Percentiles rank a stretch among this genome's conserved stretches.
phyloP scores from a whole-genome alignment of 768 basidiomycete species.

The Mycena galericulata region DNA sequence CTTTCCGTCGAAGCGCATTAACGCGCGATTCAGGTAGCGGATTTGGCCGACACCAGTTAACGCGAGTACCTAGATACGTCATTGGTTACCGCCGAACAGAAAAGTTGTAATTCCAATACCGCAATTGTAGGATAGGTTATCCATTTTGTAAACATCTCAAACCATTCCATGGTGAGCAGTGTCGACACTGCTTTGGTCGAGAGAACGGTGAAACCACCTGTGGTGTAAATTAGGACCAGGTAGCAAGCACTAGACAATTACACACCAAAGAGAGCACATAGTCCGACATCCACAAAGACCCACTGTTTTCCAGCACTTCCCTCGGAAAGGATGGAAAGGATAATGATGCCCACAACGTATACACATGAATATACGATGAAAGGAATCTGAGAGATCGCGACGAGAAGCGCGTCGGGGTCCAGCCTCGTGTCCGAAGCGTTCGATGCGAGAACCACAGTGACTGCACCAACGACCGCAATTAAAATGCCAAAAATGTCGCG shows the following conservation, averaged over 20 bases:
- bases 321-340: slow-evolving; percentile 77
- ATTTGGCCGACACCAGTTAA: slow-evolving; percentile 87
- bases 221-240: slow-evolving; percentile 2
- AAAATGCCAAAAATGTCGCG: slow-evolving; percentile 83
- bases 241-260: slow-evolving; percentile 7
- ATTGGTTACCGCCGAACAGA: slow-evolving; percentile 7
- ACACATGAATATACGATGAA: slow-evolving; percentile 83
- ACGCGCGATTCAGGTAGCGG: slow-evolving; percentile 83
- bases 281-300: slow-evolving; percentile 88
- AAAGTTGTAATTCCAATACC: slow-evolving; percentile 49
- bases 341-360: slow-evolving; percentile 66
- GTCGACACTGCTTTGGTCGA: slow-evolving; percentile 94
- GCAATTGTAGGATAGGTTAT: slow-evolving; percentile 85
- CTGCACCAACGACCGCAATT: slow-evolving; percentile 88
- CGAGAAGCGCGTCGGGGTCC: slow-evolving; percentile 73
- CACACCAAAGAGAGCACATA: slow-evolving; percentile 88
- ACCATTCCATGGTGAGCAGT: slow-evolving; percentile 82
- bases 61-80: slow-evolving; percentile 65
- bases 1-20: slow-evolving; percentile 95
- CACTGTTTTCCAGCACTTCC: slow-evolving; percentile 69
- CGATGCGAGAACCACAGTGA: slow-evolving; percentile 90
- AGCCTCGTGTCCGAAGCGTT: slow-evolving; percentile 78
- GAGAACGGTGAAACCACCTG: slow-evolving; percentile 95
- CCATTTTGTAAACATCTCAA: slow-evolving; percentile 81
- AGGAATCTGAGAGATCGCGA: slow-evolving; percentile 74